A percentile compares a stretch with the other conserved stretches of the same genome.
phyloP scores from a whole-genome alignment of 768 basidiomycete genomes.

The Amanita muscaria region DNA sequence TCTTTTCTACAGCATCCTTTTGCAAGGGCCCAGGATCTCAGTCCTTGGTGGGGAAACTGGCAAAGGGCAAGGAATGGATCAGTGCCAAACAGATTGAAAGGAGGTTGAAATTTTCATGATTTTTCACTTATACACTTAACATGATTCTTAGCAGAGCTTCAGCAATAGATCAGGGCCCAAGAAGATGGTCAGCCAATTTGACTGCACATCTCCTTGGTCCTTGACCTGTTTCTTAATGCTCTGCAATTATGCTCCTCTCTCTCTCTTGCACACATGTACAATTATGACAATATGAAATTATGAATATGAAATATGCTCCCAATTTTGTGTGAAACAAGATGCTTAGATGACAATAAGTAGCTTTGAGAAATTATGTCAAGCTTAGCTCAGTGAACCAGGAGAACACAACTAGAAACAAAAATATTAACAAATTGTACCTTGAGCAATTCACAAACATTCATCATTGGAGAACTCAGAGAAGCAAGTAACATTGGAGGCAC shows the following conservation, averaged over 20 bases:
- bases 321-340: too few species aligned
- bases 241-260: background rate
- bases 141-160: background rate
- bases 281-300: too few species aligned
- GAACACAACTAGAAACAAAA: too few species aligned
- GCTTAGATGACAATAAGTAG: too few species aligned
- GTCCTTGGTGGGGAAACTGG: slow-evolving; percentile 36
- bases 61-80: slow-evolving; percentile 31
- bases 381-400: too few species aligned
- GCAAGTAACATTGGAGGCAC: too few species aligned
- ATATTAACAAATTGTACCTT: too few species aligned
- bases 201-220: slow-evolving; percentile 5
- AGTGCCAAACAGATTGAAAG: slow-evolving; percentile 29
- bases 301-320: too few species aligned
- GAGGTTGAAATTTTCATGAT: slow-evolving; percentile 15
- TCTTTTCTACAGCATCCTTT: slow-evolving; percentile 56
- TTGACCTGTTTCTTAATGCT: slow-evolving; percentile 4
- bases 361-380: too few species aligned
- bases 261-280: too few species aligned
- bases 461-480: too few species aligned
- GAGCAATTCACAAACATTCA: too few species aligned
- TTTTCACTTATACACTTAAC: slow-evolving; percentile 4
- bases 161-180: slow-evolving; percentile 5
- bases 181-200: background rate
- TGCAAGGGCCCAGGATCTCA: slow-evolving; percentile 40